Evolutionary conservation across 805 yeast genomes (phyloP), one percentile per base, ranked within the genome.

Genomic region (Yamadazyma insecticola): DNA sequence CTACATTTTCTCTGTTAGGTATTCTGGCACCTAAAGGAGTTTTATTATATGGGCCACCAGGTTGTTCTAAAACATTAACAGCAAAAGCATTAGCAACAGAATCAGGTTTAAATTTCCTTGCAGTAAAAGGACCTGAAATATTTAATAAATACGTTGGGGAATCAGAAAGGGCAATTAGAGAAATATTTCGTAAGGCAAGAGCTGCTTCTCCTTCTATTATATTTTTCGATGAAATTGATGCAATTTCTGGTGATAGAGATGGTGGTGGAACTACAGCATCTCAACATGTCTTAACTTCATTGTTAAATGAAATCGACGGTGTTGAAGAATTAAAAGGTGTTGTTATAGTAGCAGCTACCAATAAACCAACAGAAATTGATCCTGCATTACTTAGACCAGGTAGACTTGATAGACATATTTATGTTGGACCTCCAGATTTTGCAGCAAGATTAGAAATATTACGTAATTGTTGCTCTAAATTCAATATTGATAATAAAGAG

Each of bases 11-110:
- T 13, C 64, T 72, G 24, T 65, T 92, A 10, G 97, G 97, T 0
- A 80, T 92, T 3, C 66, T 74, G 25, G 88, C 97, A 0, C 99
- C 99, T 3, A 83, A 86, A 44, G 99, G 99, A 22, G 82, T 92
- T 1, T 57, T 92, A 27, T 63, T 90, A 11, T 90, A 92, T 55
- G 98, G 98, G 0, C 98, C 99, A 1, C 97, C 98, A 0, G 98
- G 98, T 11, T 90, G 97, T 62, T 89, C 97, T 8, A 90, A 90
- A 49, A 90, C 98, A 0, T 59, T 90, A 39, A 86, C 95, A 0
- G 97, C 97, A 2, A 90, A 90, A 50, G 97, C 97, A 0, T 61
- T 90, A 18, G 97, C 97, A 0, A 84, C 96, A 0, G 98, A 90
- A 57, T 82, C 96, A 2, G 97, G 97, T 0, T 72, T 90, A 29